A percentile compares a stretch with the other conserved stretches of the same genome.
These are phyloP conservation scores for Capniomyces stellatus DNA, from an alignment of 371 early-diverging fungal genomes.

Conservation along the genomic window DNA sequence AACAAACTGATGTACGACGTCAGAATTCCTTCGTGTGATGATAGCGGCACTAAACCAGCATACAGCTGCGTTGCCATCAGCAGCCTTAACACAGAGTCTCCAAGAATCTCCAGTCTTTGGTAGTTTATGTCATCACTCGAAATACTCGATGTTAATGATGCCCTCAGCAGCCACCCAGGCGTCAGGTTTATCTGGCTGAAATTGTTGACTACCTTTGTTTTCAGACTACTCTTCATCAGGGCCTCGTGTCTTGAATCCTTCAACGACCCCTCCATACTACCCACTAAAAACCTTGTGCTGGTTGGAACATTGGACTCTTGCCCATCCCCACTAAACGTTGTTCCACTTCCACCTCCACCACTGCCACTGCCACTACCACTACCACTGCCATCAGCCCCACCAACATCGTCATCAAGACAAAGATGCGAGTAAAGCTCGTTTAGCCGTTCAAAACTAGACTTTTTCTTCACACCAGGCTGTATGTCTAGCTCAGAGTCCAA, in stretches of 20 bases:
- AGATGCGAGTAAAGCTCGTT: not conserved
- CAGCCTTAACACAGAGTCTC: conserved; percentile 88
- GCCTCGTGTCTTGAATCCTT: not conserved
- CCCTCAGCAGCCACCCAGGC: conserved; percentile 26
- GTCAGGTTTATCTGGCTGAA: not conserved
- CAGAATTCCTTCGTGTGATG: conserved; percentile 63
- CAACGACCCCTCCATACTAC: not conserved
- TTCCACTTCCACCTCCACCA: too few relatives aligned
- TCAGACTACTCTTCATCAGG: not conserved
- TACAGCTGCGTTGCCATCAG: conserved; percentile 58
- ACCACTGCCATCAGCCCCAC: too few relatives aligned
- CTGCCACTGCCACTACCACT: too few relatives aligned
- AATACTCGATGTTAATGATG: conserved; percentile 56
- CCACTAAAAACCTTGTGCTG: not conserved
- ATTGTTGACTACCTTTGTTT: conserved; percentile 11
- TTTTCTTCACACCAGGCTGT: not conserved
- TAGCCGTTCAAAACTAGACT: not conserved
- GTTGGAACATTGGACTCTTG: too few relatives aligned
- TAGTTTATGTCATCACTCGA: conserved; percentile 57
- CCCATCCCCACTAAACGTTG: too few relatives aligned
- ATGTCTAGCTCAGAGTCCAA: not conserved
- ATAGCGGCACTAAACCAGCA: conserved; percentile 36
- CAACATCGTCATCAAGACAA: not conserved
- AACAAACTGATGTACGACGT: conserved; percentile 46
- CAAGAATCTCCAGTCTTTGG: conserved; percentile 87